These are phyloP conservation scores for Annulohypoxylon moriforme DNA, from an alignment of 495 filamentous ascomycete genomes.

Conservation along the genomic window DNA sequence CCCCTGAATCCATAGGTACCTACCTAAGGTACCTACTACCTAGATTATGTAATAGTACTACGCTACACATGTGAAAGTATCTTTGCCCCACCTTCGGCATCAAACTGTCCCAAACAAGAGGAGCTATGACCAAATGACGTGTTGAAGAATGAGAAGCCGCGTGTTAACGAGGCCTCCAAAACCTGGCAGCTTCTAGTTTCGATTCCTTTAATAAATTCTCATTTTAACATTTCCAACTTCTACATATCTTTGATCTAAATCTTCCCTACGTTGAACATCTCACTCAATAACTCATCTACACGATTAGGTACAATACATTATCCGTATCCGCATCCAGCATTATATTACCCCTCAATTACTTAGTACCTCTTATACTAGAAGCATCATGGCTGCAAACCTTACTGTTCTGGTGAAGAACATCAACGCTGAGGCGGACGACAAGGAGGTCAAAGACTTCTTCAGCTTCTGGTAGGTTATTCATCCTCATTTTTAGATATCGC, in stretches of 20 bases:
- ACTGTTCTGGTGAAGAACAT: constrained; percentile 82
- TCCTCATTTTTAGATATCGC: not conserved
- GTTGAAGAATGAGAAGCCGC: constrained; percentile 23
- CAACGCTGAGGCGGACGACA: constrained; percentile 78
- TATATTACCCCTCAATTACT: constrained; percentile 18
- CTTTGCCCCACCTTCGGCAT: not conserved
- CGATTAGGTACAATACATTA: not conserved
- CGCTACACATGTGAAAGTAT: not conserved
- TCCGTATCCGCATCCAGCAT: not conserved
- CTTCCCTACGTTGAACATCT: not conserved
- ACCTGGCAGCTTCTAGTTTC: not conserved
- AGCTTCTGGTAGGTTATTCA: constrained; percentile 84
- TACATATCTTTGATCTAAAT: not conserved
- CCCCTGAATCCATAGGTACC: not conserved
- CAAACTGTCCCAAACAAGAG: not conserved
- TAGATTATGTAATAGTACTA: not conserved
- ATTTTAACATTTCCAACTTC: constrained; percentile 6
- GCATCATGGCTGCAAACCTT: constrained; percentile 53
- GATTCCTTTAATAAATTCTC: not conserved
- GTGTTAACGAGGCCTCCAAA: constrained; percentile 34
- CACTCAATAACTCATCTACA: constrained; percentile 1
- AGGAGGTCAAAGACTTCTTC: constrained; percentile 96
- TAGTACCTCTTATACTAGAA: too few species aligned
- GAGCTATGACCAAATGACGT: constrained; percentile 37
- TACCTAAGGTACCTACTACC: too few species aligned